Evolutionary conservation across 495 filamentous ascomycete species (phyloP), one percentile per base, ranked within the genome.

Genomic region (Neurospora africana): DNA sequence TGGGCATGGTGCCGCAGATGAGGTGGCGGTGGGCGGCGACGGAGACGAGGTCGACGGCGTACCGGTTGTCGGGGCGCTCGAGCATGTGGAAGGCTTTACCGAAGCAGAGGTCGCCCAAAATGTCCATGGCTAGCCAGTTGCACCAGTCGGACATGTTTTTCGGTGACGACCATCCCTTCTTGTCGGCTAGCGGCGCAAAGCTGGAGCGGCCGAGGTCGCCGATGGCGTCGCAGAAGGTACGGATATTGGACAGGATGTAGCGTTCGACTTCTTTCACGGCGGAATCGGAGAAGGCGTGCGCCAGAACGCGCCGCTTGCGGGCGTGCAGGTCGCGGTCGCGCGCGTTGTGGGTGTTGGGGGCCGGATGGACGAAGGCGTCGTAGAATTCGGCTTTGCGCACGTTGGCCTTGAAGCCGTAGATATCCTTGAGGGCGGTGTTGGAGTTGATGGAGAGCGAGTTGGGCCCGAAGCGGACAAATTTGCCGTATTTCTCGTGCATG

Each of bases 11-110:
- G 68, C 85, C 85, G 78, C 85, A 87, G 61, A 89, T 85, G 0
- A 86, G 78, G 76, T 89, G 87, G 35, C 86, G 80, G 69, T 85
- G 85, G 2, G 86, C 84, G 23, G 87, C 88, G 65, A 84, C 82
- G 35, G 84, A 84, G 21, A 90, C 83, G 8, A 90, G 76, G 44
- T 86, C 84, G 40, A 89, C 84, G 21, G 87, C 87, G 73, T 85
- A 87, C 21, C 89, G 84, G 75, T 88, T 89, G 67, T 86, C 83
- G 8, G 81, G 84, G n/a, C 78, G 80, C 68, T 89, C 85, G 67
- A 95, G 82, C 90, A 92, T 92, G 53, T 87, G 84, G 79, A 92
- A 92, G 23, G 88, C 84, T 78, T 92, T 91, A 19, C 89, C 89
- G 75, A 92, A 93, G 71, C 85, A 86, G 10, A 93, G 75, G 41